Conservation (phyloP, 805 yeast genomes). For the Candida easanensis region DNA sequence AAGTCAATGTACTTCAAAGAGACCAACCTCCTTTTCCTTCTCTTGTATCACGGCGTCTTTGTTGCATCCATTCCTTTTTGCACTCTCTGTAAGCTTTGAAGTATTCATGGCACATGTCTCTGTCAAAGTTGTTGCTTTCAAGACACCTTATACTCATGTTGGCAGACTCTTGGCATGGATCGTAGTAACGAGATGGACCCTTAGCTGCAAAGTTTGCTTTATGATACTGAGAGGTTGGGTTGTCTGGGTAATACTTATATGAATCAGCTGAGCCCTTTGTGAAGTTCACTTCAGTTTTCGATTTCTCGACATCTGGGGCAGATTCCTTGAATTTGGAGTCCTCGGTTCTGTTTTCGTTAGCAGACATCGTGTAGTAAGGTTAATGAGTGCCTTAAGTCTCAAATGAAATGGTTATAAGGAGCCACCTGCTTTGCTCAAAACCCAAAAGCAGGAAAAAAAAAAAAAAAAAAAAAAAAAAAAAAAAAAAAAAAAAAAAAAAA, state of each 20-base stretch:
- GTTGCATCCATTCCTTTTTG: constrained; percentile 65
- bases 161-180: constrained; percentile 89
- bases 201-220: constrained; percentile 68
- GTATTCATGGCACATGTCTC: constrained; percentile 68
- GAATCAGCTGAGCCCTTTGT: constrained; percentile 51
- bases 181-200: constrained; percentile 80
- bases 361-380: constrained; percentile 9
- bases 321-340: constrained; percentile 22
- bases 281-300: constrained; percentile 46
- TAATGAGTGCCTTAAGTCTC: too few species aligned
- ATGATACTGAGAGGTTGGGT: constrained; percentile 71
- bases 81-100: constrained; percentile 94
- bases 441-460: too few species aligned
- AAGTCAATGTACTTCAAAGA: background rate
- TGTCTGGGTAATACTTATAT: constrained; percentile 79
- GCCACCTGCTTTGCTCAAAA: too few species aligned
- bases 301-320: constrained; percentile 29
- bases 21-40: constrained; percentile 27
- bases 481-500: too few species aligned
- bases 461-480: too few species aligned
- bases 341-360: constrained; percentile 10
- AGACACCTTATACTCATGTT: constrained; percentile 84
- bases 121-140: constrained; percentile 72
- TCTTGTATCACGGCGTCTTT: constrained; percentile 35
- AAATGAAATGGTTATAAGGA: too few species aligned